Percentiles rank a stretch among this genome's conserved stretches.
phyloP scores from a whole-genome alignment of 257 asterid species.

The Gynochthodes officinalis region DNA sequence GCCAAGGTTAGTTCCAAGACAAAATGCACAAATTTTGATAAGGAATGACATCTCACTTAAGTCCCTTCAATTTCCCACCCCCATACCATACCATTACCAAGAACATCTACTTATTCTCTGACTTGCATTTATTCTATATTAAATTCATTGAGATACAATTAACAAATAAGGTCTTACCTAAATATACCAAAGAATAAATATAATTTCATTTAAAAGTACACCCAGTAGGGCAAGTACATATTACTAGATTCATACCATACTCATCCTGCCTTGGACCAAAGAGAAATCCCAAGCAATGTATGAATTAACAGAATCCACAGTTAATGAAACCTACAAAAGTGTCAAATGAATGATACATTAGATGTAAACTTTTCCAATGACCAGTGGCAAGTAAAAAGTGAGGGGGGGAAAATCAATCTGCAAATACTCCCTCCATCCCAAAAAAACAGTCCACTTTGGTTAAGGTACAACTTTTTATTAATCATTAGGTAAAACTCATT shows the following conservation, averaged over 20 bases:
- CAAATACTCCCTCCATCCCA: too few species aligned
- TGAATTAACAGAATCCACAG: slow-evolving; percentile 77
- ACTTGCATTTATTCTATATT: neutral
- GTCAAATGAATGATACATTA: neutral
- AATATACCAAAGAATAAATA: slow-evolving; percentile 2
- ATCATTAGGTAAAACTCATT: too few species aligned
- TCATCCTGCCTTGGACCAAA: slow-evolving; percentile 87
- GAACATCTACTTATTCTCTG: neutral
- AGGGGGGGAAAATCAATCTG: too few species aligned
- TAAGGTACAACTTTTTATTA: too few species aligned
- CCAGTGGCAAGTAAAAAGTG: neutral
- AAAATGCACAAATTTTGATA: neutral
- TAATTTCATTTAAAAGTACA: neutral
- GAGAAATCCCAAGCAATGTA: slow-evolving; percentile 98
- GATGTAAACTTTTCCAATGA: neutral
- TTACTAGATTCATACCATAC: slow-evolving; percentile 53
- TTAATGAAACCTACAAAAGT: slow-evolving; percentile 56
- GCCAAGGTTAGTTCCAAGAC: neutral
- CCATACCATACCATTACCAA: too few species aligned
- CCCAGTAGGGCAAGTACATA: slow-evolving; percentile 18
- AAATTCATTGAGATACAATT: neutral
- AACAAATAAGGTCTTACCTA: neutral
- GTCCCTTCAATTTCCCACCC: too few species aligned
- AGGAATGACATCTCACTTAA: neutral
- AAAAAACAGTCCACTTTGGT: too few species aligned